Conservation (phyloP, 2,329 filamentous ascomycete species). For the Microdochium nivale region DNA sequence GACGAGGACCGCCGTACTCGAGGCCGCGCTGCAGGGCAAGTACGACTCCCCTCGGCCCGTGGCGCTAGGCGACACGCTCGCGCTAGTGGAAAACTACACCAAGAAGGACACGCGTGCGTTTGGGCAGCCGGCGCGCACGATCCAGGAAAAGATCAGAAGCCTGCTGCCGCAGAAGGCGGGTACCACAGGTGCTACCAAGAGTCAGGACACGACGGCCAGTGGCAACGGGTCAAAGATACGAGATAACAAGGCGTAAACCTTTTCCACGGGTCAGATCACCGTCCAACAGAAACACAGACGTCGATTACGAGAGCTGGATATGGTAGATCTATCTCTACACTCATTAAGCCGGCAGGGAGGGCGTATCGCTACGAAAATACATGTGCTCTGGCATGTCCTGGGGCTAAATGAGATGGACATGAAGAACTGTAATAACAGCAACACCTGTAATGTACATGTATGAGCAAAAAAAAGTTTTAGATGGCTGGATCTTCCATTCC, state of each 20-base stretch:
- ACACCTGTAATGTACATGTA: constrained; percentile 1
- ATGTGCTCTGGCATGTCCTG: background rate
- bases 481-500: too few relatives aligned
- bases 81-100: constrained; percentile 25
- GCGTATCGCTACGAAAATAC: background rate
- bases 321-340: too few relatives aligned
- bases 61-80: constrained; percentile 16
- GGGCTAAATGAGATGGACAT: background rate
- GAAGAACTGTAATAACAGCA: background rate
- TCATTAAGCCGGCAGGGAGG: background rate
- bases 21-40: constrained; percentile 26
- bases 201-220: background rate
- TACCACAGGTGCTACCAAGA: background rate
- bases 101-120: constrained; percentile 22
- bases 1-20: constrained; percentile 23
- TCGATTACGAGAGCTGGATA: too few relatives aligned
- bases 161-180: constrained; percentile 13
- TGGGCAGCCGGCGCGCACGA: constrained; percentile 11
- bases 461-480: background rate
- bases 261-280: too few relatives aligned
- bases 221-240: background rate
- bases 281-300: too few relatives aligned
- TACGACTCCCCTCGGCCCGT: constrained; percentile 23
- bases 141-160: constrained; percentile 19
- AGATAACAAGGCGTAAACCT: background rate